Conservation (phyloP, 352 stramenopile species). For the Globisporangium parvum region DNA sequence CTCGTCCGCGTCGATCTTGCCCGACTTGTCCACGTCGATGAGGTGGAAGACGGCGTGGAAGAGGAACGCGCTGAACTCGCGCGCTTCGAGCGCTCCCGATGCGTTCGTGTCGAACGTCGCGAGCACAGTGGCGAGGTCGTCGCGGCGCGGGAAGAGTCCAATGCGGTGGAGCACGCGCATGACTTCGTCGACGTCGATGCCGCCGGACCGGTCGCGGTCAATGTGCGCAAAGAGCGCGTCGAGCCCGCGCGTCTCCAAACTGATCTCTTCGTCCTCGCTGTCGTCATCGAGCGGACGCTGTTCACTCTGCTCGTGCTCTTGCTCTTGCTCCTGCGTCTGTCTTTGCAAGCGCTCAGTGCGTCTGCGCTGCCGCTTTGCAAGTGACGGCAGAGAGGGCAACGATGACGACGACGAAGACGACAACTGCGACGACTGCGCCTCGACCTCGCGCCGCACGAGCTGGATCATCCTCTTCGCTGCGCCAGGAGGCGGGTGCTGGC, state of each 20-base stretch:
- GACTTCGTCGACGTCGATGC: conserved; percentile 47
- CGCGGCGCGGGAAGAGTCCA: conserved; percentile 46
- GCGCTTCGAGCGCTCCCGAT: conserved; percentile 38
- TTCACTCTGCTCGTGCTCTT: too few relatives aligned
- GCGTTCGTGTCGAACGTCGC: conserved; percentile 46
- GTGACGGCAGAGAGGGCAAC: too few relatives aligned
- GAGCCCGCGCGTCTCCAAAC: conserved; percentile 44
- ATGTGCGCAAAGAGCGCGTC: conserved; percentile 62
- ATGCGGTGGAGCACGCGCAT: conserved; percentile 61
- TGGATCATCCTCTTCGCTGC: conserved; percentile 31
- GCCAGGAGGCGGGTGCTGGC: not conserved
- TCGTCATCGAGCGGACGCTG: not conserved
- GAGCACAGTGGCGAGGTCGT: conserved; percentile 41
- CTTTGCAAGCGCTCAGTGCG: not conserved
- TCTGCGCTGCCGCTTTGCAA: not conserved
- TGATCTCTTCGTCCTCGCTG: conserved; percentile 29
- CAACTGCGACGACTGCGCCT: not conserved
- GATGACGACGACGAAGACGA: not conserved
- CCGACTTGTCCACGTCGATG: conserved; percentile 65
- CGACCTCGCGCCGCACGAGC: conserved; percentile 39
- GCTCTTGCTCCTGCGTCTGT: not conserved
- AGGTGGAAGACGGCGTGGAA: conserved; percentile 72
- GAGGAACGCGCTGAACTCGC: conserved; percentile 65
- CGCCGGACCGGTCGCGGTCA: conserved; percentile 55
- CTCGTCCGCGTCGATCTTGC: conserved; percentile 73